phyloP scores from a whole-genome alignment of 176 grass and related monocot genomes.

The Tillandsia fasciculata region DNA sequence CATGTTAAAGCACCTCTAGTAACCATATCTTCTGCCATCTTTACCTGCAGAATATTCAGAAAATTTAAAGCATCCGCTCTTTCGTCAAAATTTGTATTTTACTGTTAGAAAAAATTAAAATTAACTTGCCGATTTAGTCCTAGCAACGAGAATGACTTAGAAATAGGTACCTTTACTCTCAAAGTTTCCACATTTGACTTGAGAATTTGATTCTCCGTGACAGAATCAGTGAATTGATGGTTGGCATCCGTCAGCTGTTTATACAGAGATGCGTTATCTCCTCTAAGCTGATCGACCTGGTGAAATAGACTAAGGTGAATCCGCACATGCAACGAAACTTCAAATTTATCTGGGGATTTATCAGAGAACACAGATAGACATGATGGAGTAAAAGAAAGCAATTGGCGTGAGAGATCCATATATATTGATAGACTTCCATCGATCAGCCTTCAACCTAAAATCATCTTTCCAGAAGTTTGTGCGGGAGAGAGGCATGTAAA shows the following conservation, averaged over 20 bases:
- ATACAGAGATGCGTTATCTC: conserved; percentile 53
- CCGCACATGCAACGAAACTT: background rate
- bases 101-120: background rate
- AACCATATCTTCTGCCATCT: conserved; percentile 83
- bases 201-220: conserved; percentile 68
- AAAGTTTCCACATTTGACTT: conserved; percentile 77
- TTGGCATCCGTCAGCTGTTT: conserved; percentile 54
- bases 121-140: background rate
- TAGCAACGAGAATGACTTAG: background rate
- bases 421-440: too few relatives aligned
- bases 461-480: too few relatives aligned
- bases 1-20: conserved; percentile 47
- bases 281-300: conserved; percentile 64
- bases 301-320: conserved; percentile 1
- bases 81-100: background rate
- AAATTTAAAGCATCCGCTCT: background rate
- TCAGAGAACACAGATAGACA: too few relatives aligned
- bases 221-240: conserved; percentile 58
- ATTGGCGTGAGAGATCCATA: too few relatives aligned
- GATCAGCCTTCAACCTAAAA: too few relatives aligned
- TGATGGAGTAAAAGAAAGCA: too few relatives aligned
- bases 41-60: conserved; percentile 37
- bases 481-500: too few relatives aligned
- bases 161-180: conserved; percentile 54
- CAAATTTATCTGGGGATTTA: background rate